Percentiles rank a stretch among this genome's conserved stretches.
These are phyloP conservation scores for Linaria vulgaris DNA, from an alignment of 257 asterid species.

Conservation along the genomic window DNA sequence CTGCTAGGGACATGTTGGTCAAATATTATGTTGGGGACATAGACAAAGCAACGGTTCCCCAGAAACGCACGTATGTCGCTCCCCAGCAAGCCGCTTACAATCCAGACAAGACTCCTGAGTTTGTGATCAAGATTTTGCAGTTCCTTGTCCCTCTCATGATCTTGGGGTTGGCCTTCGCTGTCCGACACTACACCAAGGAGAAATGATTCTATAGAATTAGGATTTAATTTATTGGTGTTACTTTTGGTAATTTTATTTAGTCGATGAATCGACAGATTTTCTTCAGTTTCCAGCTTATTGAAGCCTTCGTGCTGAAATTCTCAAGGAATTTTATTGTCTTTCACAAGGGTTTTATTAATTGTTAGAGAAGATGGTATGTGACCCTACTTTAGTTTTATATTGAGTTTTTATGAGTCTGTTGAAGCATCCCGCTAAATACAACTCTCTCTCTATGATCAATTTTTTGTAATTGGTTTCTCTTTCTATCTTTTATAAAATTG, in stretches of 20 bases:
- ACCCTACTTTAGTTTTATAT: neutral
- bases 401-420: neutral
- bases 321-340: neutral
- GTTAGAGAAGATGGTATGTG: neutral
- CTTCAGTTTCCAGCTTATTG: neutral
- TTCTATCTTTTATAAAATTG: too few species aligned
- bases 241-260: conserved; percentile 16
- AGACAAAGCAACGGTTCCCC: conserved; percentile 57
- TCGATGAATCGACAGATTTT: conserved; percentile 10
- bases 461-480: too few species aligned
- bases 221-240: neutral
- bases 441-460: too few species aligned
- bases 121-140: conserved; percentile 73
- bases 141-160: conserved; percentile 80
- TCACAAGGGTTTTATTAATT: conserved; percentile 1
- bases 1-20: conserved; percentile 55
- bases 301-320: neutral
- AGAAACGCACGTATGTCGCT: conserved; percentile 42
- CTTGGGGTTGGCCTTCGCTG: conserved; percentile 71
- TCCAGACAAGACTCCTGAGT: conserved; percentile 67
- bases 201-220: conserved; percentile 25
- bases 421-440: neutral
- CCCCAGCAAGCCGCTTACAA: conserved; percentile 49
- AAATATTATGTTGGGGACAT: conserved; percentile 50
- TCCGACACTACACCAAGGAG: conserved; percentile 73